phyloP scores from a whole-genome alignment of 176 grass and related monocot genomes.

The Poa pratensis region DNA sequence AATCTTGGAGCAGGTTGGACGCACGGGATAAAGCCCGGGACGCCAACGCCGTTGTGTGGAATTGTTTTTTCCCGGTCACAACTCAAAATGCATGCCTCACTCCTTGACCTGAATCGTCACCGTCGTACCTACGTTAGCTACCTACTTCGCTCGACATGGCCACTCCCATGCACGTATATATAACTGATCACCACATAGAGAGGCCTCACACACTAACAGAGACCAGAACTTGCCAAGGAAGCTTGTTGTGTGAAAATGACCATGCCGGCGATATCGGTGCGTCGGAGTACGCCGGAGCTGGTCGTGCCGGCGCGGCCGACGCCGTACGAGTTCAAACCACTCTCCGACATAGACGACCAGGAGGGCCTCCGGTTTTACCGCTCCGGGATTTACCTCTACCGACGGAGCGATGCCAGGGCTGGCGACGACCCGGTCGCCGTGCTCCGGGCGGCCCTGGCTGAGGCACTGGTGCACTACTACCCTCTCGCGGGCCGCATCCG shows the following conservation, averaged over 20 bases:
- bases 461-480: slow-evolving; percentile 49
- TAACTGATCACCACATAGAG: neutral
- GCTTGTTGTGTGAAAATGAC: neutral
- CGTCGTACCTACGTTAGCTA: neutral
- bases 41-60: too few species aligned
- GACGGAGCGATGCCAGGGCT: neutral
- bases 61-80: too few species aligned
- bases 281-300: neutral
- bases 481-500: slow-evolving; percentile 48
- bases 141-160: neutral
- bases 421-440: slow-evolving; percentile 31
- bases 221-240: neutral
- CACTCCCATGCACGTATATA: neutral
- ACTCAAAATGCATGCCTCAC: too few species aligned
- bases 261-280: neutral
- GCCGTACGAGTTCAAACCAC: neutral
- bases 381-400: neutral
- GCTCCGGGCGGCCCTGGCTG: slow-evolving; percentile 11
- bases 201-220: neutral
- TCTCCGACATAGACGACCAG: neutral
- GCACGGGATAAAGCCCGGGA: too few species aligned
- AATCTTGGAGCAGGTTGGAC: too few species aligned
- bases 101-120: neutral
- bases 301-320: neutral
- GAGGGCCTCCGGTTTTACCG: slow-evolving; percentile 31